These are phyloP conservation scores for Agroathelia rolfsii DNA, from an alignment of 1,284 basidiomycete species.

Conservation along the genomic window DNA sequence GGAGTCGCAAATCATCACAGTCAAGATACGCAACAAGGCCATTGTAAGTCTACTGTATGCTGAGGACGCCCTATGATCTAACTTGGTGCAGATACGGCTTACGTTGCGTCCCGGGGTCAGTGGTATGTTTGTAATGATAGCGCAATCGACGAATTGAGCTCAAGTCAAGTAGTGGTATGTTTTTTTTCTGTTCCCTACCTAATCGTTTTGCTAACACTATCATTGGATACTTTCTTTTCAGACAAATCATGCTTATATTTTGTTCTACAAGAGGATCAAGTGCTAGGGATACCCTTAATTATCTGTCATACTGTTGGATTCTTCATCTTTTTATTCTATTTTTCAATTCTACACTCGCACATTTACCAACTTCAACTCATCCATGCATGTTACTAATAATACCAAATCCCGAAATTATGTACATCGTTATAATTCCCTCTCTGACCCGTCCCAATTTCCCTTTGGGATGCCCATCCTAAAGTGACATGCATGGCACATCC, in stretches of 20 bases:
- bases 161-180: slow-evolving; percentile 80
- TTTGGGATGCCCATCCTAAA: slow-evolving; percentile 19
- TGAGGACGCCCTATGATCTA: background rate
- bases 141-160: slow-evolving; percentile 59
- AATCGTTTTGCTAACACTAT: slow-evolving; percentile 10
- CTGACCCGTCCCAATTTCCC: slow-evolving; percentile 9
- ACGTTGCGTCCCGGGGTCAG: slow-evolving; percentile 65
- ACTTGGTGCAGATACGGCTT: slow-evolving; percentile 67
- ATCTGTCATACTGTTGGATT: slow-evolving; percentile 3
- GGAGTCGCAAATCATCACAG: slow-evolving; percentile 89
- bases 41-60: slow-evolving; percentile 57
- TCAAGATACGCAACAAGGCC: slow-evolving; percentile 83
- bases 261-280: slow-evolving; percentile 75
- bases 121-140: slow-evolving; percentile 90
- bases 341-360: too few relatives aligned
- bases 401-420: too few relatives aligned
- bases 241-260: slow-evolving; percentile 81
- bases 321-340: slow-evolving; percentile 13
- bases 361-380: too few relatives aligned
- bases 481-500: slow-evolving; percentile 53
- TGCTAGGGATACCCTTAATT: slow-evolving; percentile 27
- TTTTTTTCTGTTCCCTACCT: slow-evolving; percentile 2
- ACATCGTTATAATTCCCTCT: too few relatives aligned
- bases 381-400: too few relatives aligned
- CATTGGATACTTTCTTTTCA: slow-evolving; percentile 26